These are phyloP conservation scores for Rutidosis leptorrhynchoides DNA, from an alignment of 129 eudicot genomes.

Conservation along the genomic window DNA sequence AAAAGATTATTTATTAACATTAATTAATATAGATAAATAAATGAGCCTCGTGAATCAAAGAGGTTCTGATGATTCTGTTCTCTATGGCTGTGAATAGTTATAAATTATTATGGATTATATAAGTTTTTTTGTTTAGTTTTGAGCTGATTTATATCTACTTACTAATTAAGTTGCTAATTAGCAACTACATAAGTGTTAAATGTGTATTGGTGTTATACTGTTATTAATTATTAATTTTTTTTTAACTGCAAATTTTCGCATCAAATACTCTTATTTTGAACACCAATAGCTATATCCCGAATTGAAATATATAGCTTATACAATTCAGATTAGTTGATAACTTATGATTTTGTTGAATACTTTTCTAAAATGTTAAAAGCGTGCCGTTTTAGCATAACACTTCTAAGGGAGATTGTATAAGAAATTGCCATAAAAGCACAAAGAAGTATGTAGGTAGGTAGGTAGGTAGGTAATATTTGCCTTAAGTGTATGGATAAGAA, in stretches of 20 bases:
- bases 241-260: too few relatives aligned
- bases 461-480: constrained; percentile 7
- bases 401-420: constrained; percentile 9
- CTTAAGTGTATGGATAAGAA: constrained; percentile 8
- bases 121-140: neutral
- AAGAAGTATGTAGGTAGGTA: constrained; percentile 1
- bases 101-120: neutral
- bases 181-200: neutral
- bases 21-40: too few relatives aligned
- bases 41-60: neutral
- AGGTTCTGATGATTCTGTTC: neutral
- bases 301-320: neutral
- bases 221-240: neutral
- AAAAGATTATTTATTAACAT: too few relatives aligned
- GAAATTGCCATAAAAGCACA: neutral
- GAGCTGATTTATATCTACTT: constrained; percentile 19
- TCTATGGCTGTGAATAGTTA: neutral
- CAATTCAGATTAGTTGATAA: constrained; percentile 3
- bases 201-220: neutral
- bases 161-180: neutral
- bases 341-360: neutral
- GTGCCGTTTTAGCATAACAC: neutral
- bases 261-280: too few relatives aligned
- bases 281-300: constrained; percentile 4
- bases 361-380: constrained; percentile 10